Base-by-base conservation (phyloP, 495 filamentous ascomycete genomes). In the Penicillium nucicola region DNA sequence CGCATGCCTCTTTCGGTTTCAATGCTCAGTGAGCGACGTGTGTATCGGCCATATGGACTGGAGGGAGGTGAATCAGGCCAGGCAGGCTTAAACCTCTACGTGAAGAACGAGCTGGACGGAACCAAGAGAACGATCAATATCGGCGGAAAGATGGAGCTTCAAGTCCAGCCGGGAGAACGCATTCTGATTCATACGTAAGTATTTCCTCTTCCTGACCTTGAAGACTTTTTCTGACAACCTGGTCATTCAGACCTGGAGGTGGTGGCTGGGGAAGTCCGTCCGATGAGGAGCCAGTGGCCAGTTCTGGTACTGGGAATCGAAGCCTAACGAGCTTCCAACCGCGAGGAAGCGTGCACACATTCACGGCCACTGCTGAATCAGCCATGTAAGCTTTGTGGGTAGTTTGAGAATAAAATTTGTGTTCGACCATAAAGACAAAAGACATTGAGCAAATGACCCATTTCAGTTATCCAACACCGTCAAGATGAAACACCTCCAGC, bases 31-130 rank as follows among this genome's bases (percentile, higher is more conserved):
- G 92, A 97, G 66, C 72, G 92, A 17, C 71, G 92, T 12, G 89
- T 95, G 0, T 90, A 87, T 58, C 78, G 80, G 33, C 92, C 92
- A 3, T 96, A 96, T 64, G 92, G 91, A 0, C 71, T 95, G 50
- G 81, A 75, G 10, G 91, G 91, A 12, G 91, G 90, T 17, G 40
- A 31, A 5, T 33, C 28, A 9, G 67, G 65, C 1, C 63, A 68
- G 54, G 50, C 45, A n/a, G 55, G 59, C 5, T 39, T 58, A 42
- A 58, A 62, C 39, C 30, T 61, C 7, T 61, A 61, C 30, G 2
- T 61, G 22, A 54, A 57, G 42, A 52, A 57, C 15, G 58, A 61
- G 32, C 23, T 48, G 5, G 54, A 61, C 30, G 58, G 58, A 7
- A 39, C 50, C 0, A 38, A 55, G 10, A 45, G 55, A 40, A 52